phyloP scores from a whole-genome alignment of 768 basidiomycete species.

The Lactarius tabidus region DNA sequence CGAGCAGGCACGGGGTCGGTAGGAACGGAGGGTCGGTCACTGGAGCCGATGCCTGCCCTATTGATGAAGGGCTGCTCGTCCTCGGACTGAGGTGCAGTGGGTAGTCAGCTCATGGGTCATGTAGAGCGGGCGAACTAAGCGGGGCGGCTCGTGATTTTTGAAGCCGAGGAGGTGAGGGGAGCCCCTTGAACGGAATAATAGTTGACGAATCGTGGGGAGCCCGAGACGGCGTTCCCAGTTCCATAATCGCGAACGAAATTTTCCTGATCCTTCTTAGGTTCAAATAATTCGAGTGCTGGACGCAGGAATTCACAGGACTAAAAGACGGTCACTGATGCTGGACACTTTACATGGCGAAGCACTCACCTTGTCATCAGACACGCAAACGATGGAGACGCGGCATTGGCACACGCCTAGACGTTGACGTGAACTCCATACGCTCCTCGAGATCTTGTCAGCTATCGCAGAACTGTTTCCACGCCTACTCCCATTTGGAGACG shows the following conservation, averaged over 20 bases:
- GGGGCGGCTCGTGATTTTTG: conserved; percentile 51
- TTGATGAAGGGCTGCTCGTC: conserved; percentile 50
- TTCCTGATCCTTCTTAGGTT: conserved; percentile 84
- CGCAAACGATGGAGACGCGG: conserved; percentile 94
- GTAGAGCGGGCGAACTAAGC: conserved; percentile 50
- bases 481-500: conserved; percentile 79
- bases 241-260: conserved; percentile 86
- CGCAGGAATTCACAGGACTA: conserved; percentile 92
- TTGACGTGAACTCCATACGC: conserved; percentile 91
- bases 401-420: conserved; percentile 94
- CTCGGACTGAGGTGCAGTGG: conserved; percentile 34
- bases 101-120: conserved; percentile 32
- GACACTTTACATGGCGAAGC: not conserved
- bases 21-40: conserved; percentile 41
- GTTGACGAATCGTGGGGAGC: conserved; percentile 86
- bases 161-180: conserved; percentile 56
- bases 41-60: conserved; percentile 69
- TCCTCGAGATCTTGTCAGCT: conserved; percentile 93
- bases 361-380: conserved; percentile 88
- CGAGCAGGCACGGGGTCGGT: conserved; percentile 32
- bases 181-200: conserved; percentile 54
- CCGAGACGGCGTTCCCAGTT: conserved; percentile 84
- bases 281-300: conserved; percentile 81
- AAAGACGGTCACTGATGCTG: not conserved
- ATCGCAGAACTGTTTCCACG: conserved; percentile 95